Percentiles rank a stretch among this genome's conserved stretches.
phyloP scores from a whole-genome alignment of 257 asterid species.

The Pogostemon cablin region DNA sequence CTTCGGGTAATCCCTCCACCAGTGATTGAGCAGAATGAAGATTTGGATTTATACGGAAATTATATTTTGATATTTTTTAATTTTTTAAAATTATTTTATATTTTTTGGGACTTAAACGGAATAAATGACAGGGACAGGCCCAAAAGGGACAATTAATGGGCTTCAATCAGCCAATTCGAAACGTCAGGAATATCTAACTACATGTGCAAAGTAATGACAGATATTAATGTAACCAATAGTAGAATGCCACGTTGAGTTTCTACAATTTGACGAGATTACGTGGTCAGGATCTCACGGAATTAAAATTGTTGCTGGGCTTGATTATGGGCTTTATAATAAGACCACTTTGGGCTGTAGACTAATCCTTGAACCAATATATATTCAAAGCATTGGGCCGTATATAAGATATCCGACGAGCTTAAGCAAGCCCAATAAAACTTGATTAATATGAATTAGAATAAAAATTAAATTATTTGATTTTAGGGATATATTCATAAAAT shows the following conservation, averaged over 20 bases:
- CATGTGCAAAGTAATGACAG: neutral
- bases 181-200: no score
- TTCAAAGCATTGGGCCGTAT: no score
- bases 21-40: slow-evolving; percentile 26
- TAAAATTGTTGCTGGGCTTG: no score
- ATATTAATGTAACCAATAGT: neutral
- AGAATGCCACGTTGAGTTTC: neutral
- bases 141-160: slow-evolving; percentile 5
- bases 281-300: no score
- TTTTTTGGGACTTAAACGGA: neutral
- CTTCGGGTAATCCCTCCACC: slow-evolving; percentile 40
- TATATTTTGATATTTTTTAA: slow-evolving; percentile 1
- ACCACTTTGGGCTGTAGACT: no score
- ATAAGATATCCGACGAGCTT: no score
- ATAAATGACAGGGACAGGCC: slow-evolving; percentile 8
- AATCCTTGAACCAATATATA: no score
- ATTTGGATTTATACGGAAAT: slow-evolving; percentile 34
- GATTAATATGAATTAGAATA: no score
- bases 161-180: neutral
- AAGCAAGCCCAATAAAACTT: no score
- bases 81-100: neutral
- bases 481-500: no score
- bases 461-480: no score
- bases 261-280: neutral
- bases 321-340: no score